Evolutionary conservation across 2,329 filamentous ascomycete genomes (phyloP).

Genomic region (Coniella vitis): DNA sequence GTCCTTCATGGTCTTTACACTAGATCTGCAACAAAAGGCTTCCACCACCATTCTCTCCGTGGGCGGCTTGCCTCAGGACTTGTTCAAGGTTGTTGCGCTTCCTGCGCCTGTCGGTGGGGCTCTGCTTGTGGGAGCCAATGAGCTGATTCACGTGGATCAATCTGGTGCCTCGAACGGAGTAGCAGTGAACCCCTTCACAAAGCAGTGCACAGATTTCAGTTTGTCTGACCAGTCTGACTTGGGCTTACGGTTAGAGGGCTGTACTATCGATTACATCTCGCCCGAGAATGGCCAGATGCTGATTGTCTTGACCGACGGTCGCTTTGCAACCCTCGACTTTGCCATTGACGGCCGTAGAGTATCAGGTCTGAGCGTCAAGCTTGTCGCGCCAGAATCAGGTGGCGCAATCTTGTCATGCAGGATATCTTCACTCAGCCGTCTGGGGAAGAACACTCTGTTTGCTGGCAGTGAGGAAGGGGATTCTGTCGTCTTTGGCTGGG

Average conservation of each 20-base stretch:
- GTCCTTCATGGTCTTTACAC: conserved; percentile 88
- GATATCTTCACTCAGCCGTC: conserved; percentile 61
- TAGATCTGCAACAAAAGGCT: conserved; percentile 87
- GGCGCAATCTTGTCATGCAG: conserved; percentile 54
- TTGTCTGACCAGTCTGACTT: conserved; percentile 82
- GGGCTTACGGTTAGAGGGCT: conserved; percentile 72
- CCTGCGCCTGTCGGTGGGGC: conserved; percentile 84
- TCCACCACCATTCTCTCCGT: conserved; percentile 91
- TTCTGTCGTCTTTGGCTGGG: conserved; percentile 76
- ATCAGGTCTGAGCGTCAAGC: conserved; percentile 70
- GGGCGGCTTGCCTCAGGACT: conserved; percentile 75
- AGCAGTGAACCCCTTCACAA: conserved; percentile 85
- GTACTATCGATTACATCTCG: conserved; percentile 68
- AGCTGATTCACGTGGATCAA: conserved; percentile 92
- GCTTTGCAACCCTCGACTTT: conserved; percentile 70
- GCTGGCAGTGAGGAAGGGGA: conserved; percentile 79
- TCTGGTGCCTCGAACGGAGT: conserved; percentile 89
- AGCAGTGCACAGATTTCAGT: conserved; percentile 72
- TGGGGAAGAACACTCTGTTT: conserved; percentile 68
- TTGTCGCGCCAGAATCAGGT: conserved; percentile 56
- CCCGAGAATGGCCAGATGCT: conserved; percentile 75
- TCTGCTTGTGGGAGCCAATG: conserved; percentile 78
- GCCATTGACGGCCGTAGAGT: conserved; percentile 86
- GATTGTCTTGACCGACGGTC: conserved; percentile 71
- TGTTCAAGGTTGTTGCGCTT: conserved; percentile 75